Evolutionary conservation across 345 rosid genomes (phyloP).

Genomic region (Gossypium herbaceum): DNA sequence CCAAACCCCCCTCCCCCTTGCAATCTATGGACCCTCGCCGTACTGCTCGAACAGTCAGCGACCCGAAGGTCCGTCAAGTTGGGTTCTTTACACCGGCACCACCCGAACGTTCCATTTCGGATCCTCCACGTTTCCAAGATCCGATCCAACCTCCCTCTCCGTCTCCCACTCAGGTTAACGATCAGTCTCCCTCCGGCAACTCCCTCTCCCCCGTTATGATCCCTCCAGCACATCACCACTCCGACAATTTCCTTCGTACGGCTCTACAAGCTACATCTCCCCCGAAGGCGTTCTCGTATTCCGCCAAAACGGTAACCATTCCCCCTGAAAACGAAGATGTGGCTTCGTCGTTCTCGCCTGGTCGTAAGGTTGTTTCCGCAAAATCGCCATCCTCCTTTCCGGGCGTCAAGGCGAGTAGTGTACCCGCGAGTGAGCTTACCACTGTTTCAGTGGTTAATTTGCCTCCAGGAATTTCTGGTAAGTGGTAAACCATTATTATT

Average conservation of each 20-base stretch:
- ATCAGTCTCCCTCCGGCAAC: conserved; percentile 55
- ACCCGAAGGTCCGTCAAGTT: conserved; percentile 85
- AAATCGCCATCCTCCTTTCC: not conserved
- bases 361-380: not conserved
- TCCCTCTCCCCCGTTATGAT: conserved; percentile 84
- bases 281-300: conserved; percentile 32
- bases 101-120: conserved; percentile 38
- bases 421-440: conserved; percentile 58
- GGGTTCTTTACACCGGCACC: conserved; percentile 63
- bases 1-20: conserved; percentile 11
- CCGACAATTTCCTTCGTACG: conserved; percentile 39
- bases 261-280: conserved; percentile 32
- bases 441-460: conserved; percentile 64
- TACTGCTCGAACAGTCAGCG: conserved; percentile 59
- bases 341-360: conserved; percentile 24
- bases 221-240: conserved; percentile 75
- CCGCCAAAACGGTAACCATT: conserved; percentile 22
- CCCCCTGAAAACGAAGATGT: conserved; percentile 29
- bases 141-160: conserved; percentile 34
- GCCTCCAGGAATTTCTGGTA: conserved; percentile 61
- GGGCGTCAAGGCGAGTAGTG: conserved; percentile 33
- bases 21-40: conserved; percentile 71
- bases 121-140: conserved; percentile 36
- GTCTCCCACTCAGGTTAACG: conserved; percentile 27
- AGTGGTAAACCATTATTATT: not conserved